phyloP scores from a whole-genome alignment of 129 eudicot species.

The Chrysanthemum makinoi region DNA sequence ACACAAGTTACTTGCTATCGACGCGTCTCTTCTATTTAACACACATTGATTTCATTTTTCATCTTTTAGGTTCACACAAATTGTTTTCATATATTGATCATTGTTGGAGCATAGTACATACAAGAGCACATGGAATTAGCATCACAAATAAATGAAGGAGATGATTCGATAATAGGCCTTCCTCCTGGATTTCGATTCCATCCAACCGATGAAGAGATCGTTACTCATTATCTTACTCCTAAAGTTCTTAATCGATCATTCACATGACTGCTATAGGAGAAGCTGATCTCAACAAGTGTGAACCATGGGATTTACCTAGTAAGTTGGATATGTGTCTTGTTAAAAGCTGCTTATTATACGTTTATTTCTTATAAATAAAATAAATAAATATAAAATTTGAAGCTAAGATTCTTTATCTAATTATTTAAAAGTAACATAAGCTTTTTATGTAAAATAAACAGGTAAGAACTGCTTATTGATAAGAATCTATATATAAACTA shows the following conservation, averaged over 20 bases:
- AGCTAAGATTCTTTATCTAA: no score
- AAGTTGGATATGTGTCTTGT: neutral
- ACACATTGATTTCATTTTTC: conserved; percentile 5
- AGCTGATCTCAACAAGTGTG: conserved; percentile 43
- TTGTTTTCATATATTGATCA: no score
- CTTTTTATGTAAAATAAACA: no score
- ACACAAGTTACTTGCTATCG: conserved; percentile 15
- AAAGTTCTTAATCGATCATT: conserved; percentile 34
- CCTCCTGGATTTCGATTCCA: conserved; percentile 46
- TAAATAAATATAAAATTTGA: no score
- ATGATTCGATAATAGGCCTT: conserved; percentile 12
- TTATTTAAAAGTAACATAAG: no score
- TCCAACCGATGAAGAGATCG: conserved; percentile 44
- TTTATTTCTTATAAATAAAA: no score
- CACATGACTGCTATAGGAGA: conserved; percentile 32
- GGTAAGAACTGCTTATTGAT: no score
- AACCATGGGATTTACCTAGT: conserved; percentile 51
- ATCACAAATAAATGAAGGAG: no score
- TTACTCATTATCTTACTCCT: conserved; percentile 38
- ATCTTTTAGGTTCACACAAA: neutral
- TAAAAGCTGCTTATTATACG: no score
- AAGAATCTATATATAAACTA: no score
- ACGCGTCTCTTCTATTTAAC: conserved; percentile 31
- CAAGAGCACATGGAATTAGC: no score
- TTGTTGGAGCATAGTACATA: no score